Base-by-base conservation (phyloP, 129 eudicot species). In the Sambucus nigra region DNA sequence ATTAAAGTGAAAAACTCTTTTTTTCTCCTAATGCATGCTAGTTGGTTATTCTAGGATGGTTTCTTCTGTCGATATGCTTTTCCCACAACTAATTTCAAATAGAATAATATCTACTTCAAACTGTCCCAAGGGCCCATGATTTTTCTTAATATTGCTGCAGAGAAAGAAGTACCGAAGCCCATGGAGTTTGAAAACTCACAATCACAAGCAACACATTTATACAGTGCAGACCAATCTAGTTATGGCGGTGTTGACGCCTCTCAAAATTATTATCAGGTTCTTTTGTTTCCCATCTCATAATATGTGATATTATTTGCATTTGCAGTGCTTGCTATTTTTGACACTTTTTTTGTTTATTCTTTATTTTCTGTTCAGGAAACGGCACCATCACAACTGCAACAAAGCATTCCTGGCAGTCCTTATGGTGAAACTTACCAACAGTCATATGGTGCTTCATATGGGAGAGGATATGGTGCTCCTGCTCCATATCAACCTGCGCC, bases 261-360 rank as follows among this genome's bases (percentile, higher is more conserved):
- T 59, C 73, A 70, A 51, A 71, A 63, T 65, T 84, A 88, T 69
- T 80, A 80, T 55, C 79, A 51, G 88, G 97, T 88, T 58, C 17
- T 35, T 35, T 35, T 12, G 5, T 35, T 35, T 35, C 13, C 1
- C 42, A 8, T 35, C 12, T 35, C 42, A 8, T 12, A 2, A 35
- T 35, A 15, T 1, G 42, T 29, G 35, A 29, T 29, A 29, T n/a
- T 35, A 35, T 35, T 35, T 7, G 42, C 13, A 15, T 35, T 35
- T 35, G 42, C 13, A 15, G 42, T 35, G 42, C 13, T 35, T 3
- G 42, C 13, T 35, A 8, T 35, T 35, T 35, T 35, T 3, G 42
- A 35, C 42, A 35, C 18, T 48, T 18, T 29, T 2, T 35, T 12
- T 24, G 15, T 56, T 57, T 35, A 14, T 15, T 2, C 45, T 51